Conservation (phyloP, 805 yeast species). For the Candida golubevii region DNA sequence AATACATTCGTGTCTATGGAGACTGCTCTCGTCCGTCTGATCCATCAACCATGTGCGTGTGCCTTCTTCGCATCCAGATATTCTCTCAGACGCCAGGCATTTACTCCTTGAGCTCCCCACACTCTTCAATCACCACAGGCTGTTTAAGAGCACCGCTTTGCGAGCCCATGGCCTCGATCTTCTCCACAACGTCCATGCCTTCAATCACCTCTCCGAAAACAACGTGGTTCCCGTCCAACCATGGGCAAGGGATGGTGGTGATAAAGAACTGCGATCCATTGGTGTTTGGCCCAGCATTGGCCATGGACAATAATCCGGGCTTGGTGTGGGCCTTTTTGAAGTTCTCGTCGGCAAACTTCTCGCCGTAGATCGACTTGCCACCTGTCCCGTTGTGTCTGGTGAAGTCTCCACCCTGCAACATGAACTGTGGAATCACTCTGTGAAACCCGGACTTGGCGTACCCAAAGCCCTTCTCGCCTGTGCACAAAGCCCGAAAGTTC, state of each 20-base stretch:
- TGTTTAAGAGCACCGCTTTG: conserved; percentile 17
- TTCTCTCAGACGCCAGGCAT: no score
- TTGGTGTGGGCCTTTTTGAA: conserved; percentile 64
- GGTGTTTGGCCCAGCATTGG: conserved; percentile 71
- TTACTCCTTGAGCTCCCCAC: conserved; percentile 23
- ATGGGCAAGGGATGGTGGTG: conserved; percentile 83
- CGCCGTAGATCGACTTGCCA: conserved; percentile 79
- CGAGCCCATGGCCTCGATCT: conserved; percentile 51
- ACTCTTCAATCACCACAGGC: conserved; percentile 24
- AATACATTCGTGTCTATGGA: no score
- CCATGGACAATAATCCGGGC: conserved; percentile 65
- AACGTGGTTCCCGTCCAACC: conserved; percentile 94
- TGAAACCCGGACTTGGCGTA: conserved; percentile 69
- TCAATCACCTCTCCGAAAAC: conserved; percentile 93
- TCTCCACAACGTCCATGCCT: conserved; percentile 77
- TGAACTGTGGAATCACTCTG: conserved; percentile 65
- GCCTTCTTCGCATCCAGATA: no score
- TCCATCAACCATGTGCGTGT: no score
- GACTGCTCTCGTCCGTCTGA: no score
- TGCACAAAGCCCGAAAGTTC: conserved; percentile 76
- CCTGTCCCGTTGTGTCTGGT: conserved; percentile 64
- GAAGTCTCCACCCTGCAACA: conserved; percentile 89
- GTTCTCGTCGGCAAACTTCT: conserved; percentile 72
- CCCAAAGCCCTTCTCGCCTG: conserved; percentile 34
- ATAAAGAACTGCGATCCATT: conserved; percentile 95